Evolutionary conservation across 306 rosid genomes (phyloP), one percentile per base, ranked within the genome.

Genomic region (Pterocarpus macrocarpus): DNA sequence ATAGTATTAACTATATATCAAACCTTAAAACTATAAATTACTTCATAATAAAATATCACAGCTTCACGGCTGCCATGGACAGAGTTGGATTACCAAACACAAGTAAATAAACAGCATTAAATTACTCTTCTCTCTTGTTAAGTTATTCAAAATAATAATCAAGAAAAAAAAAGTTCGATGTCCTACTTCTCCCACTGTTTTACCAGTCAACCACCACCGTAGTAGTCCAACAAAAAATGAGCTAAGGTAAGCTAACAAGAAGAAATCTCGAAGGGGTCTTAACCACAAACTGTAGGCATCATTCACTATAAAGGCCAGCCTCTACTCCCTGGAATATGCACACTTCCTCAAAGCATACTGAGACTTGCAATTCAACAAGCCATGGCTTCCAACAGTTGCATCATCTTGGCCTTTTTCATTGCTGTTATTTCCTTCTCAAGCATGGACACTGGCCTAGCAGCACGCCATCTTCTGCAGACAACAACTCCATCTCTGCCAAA

Each of bases 361-460:
- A 38, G 41, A 38, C 7, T 34, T 28, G 16, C 4, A 11, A 30
- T 12, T 10, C 17, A 16, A 36, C 3, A 10, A 64, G 52, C 50
- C n/a, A 71, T 82, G 82, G 79, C 82, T 22, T 71, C 61, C 58
- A 22, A 16, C 57, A 64, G 53, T 33, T 77, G 30, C 79, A 33
- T 72, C 57, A 15, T 75, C 10, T 53, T 71, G 13, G 79, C 70
- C 38, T n/a, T 83, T 1, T 14, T 43, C 57, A 17, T 83, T 71
- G 80, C 64, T 16, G 1, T 53, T 15, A 4, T 77, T 33, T 77
- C 70, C 34, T 64, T 83, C 44, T 64, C 82, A 72, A 55, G 32
- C 56, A 53, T 83, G 39, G 64, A 78, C 22, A 45, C 12, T 10
- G 68, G 75, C 65, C 2, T 63, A 2, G 79, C 36, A 52, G 61